Evolutionary conservation across 1,139 yeast species (phyloP), one percentile per base, ranked within the genome.

Genomic region (Zygotorulaspora mrakii): DNA sequence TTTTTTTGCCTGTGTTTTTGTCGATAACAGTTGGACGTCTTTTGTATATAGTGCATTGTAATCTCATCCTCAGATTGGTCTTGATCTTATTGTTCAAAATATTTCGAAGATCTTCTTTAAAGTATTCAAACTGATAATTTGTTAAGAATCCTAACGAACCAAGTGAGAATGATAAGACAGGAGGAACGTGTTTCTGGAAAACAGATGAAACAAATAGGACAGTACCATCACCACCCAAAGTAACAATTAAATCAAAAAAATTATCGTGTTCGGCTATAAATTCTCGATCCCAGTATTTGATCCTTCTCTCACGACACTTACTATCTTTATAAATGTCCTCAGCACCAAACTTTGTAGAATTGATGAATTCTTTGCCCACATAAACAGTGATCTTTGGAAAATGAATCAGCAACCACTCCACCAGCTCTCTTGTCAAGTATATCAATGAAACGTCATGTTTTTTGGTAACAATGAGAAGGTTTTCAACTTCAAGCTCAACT

Each of bases 221-320:
- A 0, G 96, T 86, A 20, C 96, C 96, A 57, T 86, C 96, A 14
- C 96, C 96, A 12, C 95, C 95, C 22, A 85, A 62, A 0, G 95
- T 83, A 18, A 86, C 71, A 5, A 84, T 87, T 46, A 86, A 66
- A 59, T 87, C 95, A 52, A 86, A 81, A 30, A 68, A 62, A 36
- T 80, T 80, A 0, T 74, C 71, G 35, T 64, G 65, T 10, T 69
- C 64, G 5, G 63, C 60, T 7, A 87, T 75, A 46, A 79, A 68
- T 20, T 70, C 68, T 40, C 77, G 74, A 39, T 76, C 74, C 95
- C 95, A 87, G 60, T 72, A 86, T 52, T 71, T 73, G 35, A 86
- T 64, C 37, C 73, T 65, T 5, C 62, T 62, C 13, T 50, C 42
- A 4, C 42, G 35, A 33, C 61, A 53, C 18, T 51, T 51, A 31